A percentile compares a stretch with the other conserved stretches of the same genome.
These are phyloP conservation scores for Crassisporium funariophilum DNA, from an alignment of 768 basidiomycete species.

Conservation along the genomic window DNA sequence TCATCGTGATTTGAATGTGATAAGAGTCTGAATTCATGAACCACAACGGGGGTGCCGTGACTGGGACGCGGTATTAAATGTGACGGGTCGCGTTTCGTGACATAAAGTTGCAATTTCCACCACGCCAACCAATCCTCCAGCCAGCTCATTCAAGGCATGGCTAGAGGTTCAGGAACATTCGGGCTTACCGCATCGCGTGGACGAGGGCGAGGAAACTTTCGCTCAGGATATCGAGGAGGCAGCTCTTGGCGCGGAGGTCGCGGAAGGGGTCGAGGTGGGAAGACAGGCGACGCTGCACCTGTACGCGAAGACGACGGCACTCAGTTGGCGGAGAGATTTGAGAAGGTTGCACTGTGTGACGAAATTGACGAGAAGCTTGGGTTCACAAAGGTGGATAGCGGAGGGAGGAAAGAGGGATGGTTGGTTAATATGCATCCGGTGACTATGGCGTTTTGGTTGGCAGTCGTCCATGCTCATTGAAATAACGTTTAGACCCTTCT, in stretches of 20 bases:
- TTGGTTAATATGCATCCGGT: conserved; percentile 99
- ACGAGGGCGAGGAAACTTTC: conserved; percentile 47
- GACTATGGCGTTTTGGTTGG: conserved; percentile 31
- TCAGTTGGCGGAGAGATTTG: conserved; percentile 82
- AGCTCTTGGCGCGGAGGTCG: conserved; percentile 56
- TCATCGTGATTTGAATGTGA: no score
- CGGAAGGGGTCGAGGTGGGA: conserved; percentile 54
- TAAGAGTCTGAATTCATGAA: no score
- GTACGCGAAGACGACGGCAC: conserved; percentile 90
- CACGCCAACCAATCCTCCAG: conserved; percentile 9
- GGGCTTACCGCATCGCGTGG: conserved; percentile 56
- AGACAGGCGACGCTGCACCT: conserved; percentile 51
- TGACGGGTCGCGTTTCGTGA: conserved; percentile 13
- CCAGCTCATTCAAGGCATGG: conserved; percentile 34
- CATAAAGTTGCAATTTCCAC: conserved; percentile 1
- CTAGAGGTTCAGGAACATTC: conserved; percentile 57
- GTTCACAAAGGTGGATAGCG: conserved; percentile 81
- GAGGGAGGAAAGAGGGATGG: conserved; percentile 83
- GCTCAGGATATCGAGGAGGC: conserved; percentile 49
- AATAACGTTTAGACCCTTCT: conserved; percentile 66
- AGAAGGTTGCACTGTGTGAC: conserved; percentile 71
- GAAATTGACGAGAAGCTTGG: conserved; percentile 95
- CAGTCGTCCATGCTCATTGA: neutral
- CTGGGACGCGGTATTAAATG: neutral
- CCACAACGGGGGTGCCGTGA: no score